Conservation (phyloP, 2,329 filamentous ascomycete genomes). For the Fusarium hainanense region DNA sequence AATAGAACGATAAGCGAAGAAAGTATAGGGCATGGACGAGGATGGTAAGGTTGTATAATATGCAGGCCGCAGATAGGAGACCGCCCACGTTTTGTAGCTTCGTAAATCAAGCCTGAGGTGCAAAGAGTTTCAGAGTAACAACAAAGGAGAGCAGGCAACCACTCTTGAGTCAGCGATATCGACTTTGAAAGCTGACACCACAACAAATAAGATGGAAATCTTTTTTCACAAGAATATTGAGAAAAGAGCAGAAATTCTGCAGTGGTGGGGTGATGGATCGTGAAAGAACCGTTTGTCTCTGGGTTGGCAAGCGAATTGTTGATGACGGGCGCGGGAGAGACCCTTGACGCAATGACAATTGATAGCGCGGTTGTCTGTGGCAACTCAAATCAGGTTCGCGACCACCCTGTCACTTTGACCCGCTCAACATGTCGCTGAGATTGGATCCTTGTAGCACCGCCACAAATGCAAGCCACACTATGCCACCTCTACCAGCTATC, state of each 20-base stretch:
- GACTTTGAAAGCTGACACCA: background rate
- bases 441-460: constrained; percentile 15
- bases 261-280: constrained; percentile 38
- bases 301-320: constrained; percentile 39
- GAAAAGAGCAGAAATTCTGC: constrained; percentile 12
- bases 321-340: constrained; percentile 38
- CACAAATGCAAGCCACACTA: constrained; percentile 12
- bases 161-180: background rate
- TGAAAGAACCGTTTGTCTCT: constrained; percentile 35
- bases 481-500: constrained; percentile 35
- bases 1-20: constrained; percentile 15
- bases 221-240: constrained; percentile 8
- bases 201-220: background rate
- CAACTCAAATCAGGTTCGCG: constrained; percentile 47
- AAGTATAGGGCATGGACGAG: constrained; percentile 13
- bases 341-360: constrained; percentile 50
- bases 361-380: constrained; percentile 54
- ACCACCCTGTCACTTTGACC: constrained; percentile 43
- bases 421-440: background rate
- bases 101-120: constrained; percentile 10
- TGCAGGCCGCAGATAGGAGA: constrained; percentile 32
- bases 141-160: constrained; percentile 27
- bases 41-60: constrained; percentile 28
- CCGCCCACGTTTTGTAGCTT: constrained; percentile 19
- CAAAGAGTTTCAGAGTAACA: constrained; percentile 11